Percentiles rank a stretch among this genome's conserved stretches.
phyloP scores from a whole-genome alignment of 257 asterid species.

The Ajuga chamaepitys region DNA sequence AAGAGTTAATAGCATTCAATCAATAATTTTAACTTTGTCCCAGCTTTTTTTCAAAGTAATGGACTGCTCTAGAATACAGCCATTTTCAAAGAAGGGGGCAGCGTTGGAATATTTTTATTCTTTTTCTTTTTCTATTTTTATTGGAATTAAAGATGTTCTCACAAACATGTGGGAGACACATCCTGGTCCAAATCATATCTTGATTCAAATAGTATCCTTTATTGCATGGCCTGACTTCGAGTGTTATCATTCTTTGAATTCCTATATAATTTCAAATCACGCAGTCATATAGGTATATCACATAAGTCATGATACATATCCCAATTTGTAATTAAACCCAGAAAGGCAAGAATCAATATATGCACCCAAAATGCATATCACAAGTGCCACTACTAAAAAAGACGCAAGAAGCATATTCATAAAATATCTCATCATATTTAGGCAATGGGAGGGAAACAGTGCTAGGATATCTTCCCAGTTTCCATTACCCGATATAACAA shows the following conservation, averaged over 20 bases:
- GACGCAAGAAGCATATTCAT: constrained; percentile 1
- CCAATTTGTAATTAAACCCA: neutral
- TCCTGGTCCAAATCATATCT: neutral
- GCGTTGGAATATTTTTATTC: neutral
- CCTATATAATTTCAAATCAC: neutral
- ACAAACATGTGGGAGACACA: neutral
- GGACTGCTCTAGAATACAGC: neutral
- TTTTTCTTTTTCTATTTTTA: too few species aligned
- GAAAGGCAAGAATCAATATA: neutral
- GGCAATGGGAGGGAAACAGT: neutral
- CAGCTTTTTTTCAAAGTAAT: neutral
- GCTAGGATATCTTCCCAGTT: neutral
- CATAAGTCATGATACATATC: constrained; percentile 8
- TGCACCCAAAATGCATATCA: neutral
- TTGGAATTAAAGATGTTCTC: neutral
- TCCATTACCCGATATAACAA: neutral
- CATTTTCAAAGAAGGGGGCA: neutral
- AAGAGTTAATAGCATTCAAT: neutral
- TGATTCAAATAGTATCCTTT: neutral
- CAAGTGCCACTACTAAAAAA: neutral
- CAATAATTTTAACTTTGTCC: neutral
- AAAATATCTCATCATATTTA: too few species aligned
- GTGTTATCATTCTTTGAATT: neutral
- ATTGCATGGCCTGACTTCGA: neutral
- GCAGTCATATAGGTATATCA: neutral